phyloP scores from a whole-genome alignment of 495 filamentous ascomycete species.

The Aspergillus panamensis region DNA sequence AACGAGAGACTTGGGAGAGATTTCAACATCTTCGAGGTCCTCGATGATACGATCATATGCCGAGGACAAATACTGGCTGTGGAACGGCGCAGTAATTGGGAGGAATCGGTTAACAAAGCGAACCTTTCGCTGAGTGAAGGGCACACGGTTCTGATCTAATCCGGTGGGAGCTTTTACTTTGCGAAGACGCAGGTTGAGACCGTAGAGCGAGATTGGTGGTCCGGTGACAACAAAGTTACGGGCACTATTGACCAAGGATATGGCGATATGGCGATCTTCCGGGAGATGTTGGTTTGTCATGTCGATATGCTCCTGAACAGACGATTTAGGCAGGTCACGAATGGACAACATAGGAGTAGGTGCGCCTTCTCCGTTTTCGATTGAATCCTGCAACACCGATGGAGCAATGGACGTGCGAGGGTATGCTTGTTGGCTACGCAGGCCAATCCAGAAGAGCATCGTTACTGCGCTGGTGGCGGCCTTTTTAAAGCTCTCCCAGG shows the following conservation, averaged over 20 bases:
- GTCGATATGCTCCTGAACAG: constrained; percentile 92
- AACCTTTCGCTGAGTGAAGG: constrained; percentile 90
- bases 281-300: constrained; percentile 95
- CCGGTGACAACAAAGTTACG: constrained; percentile 96
- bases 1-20: constrained; percentile 61
- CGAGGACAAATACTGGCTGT: constrained; percentile 84
- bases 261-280: constrained; percentile 83
- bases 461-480: constrained; percentile 74
- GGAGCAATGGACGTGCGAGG: constrained; percentile 93
- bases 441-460: constrained; percentile 98
- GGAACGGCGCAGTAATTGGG: constrained; percentile 96
- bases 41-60: constrained; percentile 77
- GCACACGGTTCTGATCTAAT: constrained; percentile 90
- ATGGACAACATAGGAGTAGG: constrained; percentile 98
- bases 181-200: constrained; percentile 86
- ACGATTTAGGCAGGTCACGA: constrained; percentile 76
- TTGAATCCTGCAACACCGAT: constrained; percentile 84
- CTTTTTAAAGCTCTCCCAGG: constrained; percentile 85
- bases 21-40: constrained; percentile 77
- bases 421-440: constrained; percentile 97
- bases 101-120: constrained; percentile 97
- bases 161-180: constrained; percentile 97
- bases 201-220: constrained; percentile 91
- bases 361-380: constrained; percentile 86
- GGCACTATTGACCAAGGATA: constrained; percentile 94